Conservation (phyloP, 495 filamentous ascomycete genomes). For the Articulospora tetracladia region DNA sequence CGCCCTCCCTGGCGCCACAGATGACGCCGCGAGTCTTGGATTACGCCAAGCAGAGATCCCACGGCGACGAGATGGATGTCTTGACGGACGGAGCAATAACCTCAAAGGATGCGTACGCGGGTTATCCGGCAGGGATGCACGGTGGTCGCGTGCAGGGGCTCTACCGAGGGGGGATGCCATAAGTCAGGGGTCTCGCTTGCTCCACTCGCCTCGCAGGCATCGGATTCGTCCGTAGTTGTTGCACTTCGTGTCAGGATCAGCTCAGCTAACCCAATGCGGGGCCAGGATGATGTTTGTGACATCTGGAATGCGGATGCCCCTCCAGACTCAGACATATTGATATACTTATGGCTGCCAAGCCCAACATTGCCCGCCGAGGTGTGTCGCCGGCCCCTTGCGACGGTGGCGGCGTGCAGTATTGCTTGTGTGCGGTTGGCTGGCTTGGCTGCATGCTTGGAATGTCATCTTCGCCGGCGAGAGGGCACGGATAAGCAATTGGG, state of each 20-base stretch:
- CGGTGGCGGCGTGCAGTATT: background rate
- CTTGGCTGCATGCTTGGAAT: background rate
- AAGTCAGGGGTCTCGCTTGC: background rate
- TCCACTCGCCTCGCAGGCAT: background rate
- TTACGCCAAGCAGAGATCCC: no score
- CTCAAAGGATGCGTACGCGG: background rate
- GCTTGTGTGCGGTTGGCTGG: background rate
- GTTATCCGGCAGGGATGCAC: background rate
- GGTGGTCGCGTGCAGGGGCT: background rate
- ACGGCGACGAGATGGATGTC: background rate
- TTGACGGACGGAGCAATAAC: no score
- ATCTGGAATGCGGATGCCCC: background rate
- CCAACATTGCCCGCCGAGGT: background rate
- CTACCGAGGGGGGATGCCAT: background rate
- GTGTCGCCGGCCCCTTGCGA: background rate
- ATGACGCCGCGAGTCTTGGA: no score
- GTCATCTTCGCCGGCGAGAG: background rate
- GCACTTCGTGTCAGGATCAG: background rate
- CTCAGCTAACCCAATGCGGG: background rate
- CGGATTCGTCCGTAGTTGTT: background rate
- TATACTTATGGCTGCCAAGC: background rate
- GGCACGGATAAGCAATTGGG: background rate
- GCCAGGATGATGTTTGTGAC: background rate
- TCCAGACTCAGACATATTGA: background rate
- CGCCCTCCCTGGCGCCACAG: no score